These are phyloP conservation scores for Saccharata proteae DNA, from an alignment of 2,329 filamentous ascomycete genomes.

Conservation along the genomic window DNA sequence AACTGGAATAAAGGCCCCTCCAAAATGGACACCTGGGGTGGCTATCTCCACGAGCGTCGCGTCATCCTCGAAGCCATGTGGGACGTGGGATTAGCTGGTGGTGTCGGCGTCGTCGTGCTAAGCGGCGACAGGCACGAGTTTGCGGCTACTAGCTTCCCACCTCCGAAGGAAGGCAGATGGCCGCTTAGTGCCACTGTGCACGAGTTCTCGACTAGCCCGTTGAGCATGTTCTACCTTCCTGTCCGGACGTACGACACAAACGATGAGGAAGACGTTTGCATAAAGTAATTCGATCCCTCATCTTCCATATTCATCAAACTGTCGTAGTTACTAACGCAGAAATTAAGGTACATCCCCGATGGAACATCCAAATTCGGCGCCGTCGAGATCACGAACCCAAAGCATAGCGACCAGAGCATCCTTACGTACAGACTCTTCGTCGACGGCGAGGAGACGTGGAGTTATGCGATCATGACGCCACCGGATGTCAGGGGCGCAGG, in stretches of 20 bases:
- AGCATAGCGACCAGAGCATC: conserved; percentile 53
- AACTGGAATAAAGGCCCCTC: conserved; percentile 84
- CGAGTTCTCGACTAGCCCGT: conserved; percentile 82
- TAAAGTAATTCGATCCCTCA: conserved; percentile 52
- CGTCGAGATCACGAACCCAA: conserved; percentile 61
- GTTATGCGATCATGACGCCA: conserved; percentile 35
- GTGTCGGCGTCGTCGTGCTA: conserved; percentile 68
- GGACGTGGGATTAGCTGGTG: conserved; percentile 59
- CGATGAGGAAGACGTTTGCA: conserved; percentile 67
- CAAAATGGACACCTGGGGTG: conserved; percentile 75
- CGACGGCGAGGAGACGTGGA: conserved; percentile 71
- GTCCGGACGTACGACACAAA: conserved; percentile 70
- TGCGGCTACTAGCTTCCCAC: conserved; percentile 66
- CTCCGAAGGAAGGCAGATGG: conserved; percentile 48
- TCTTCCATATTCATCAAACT: background rate
- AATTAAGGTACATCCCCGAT: conserved; percentile 57
- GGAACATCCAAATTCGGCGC: conserved; percentile 85
- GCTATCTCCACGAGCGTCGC: conserved; percentile 70
- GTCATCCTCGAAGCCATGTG: conserved; percentile 83
- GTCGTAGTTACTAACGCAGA: background rate
- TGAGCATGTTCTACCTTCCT: conserved; percentile 91
- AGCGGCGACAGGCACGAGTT: conserved; percentile 97
- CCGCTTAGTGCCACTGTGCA: conserved; percentile 46
- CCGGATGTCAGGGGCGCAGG: conserved; percentile 26
- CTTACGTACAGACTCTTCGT: conserved; percentile 74